Conservation (phyloP, 2,329 filamentous ascomycete species). For the Colletotrichum destructivum region DNA sequence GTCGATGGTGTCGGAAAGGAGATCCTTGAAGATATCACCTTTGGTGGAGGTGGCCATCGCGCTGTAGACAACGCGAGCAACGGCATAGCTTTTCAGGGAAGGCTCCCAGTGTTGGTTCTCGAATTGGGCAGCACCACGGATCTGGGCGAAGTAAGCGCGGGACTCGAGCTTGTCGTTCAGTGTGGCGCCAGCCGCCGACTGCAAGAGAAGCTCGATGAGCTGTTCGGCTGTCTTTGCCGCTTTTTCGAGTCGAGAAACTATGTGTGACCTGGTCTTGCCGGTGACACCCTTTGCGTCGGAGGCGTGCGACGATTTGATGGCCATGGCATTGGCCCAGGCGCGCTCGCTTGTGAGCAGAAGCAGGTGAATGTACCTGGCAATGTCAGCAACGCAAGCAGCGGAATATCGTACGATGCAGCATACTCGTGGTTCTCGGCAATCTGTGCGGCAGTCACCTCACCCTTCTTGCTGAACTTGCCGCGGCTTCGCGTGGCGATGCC, state of each 20-base stretch:
- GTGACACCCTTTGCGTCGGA: conserved; percentile 85
- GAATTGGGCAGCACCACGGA: conserved; percentile 84
- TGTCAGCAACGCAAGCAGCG: conserved; percentile 33
- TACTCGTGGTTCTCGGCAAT: conserved; percentile 84
- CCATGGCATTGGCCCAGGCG: conserved; percentile 96
- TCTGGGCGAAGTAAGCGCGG: conserved; percentile 83
- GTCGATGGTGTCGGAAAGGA: conserved; percentile 88
- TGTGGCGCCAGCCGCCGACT: conserved; percentile 74
- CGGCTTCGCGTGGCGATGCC: conserved; percentile 87
- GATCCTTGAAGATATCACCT: conserved; percentile 87
- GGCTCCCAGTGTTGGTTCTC: conserved; percentile 90
- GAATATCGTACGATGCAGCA: not conserved
- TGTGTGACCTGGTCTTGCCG: conserved; percentile 86
- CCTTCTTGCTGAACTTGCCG: conserved; percentile 84
- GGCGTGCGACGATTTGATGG: conserved; percentile 87
- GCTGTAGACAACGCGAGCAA: conserved; percentile 86
- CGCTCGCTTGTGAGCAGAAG: conserved; percentile 89
- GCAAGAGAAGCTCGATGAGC: conserved; percentile 76
- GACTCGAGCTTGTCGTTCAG: conserved; percentile 86
- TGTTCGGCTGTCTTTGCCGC: conserved; percentile 79
- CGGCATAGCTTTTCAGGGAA: conserved; percentile 82
- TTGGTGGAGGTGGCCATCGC: conserved; percentile 77
- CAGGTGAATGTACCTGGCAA: conserved; percentile 79
- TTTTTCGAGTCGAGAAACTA: conserved; percentile 89
- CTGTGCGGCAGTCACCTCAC: conserved; percentile 80